Conservation (phyloP, 148 eudicot genomes). For the Amaranthus hypochondriacus region DNA sequence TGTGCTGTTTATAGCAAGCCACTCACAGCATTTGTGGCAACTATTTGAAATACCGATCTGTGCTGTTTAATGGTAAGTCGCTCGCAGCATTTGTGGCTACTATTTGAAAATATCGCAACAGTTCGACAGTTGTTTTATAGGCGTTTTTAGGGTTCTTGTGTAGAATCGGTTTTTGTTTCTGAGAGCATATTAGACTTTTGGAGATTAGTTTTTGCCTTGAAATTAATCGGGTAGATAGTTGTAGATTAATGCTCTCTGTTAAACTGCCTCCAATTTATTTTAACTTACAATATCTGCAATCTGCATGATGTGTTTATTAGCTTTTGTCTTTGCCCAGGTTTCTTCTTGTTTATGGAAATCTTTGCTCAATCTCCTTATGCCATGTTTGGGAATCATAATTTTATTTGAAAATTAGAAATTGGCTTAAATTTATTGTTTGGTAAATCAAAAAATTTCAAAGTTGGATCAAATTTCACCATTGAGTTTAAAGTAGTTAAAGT, state of each 20-base stretch:
- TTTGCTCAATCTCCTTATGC: no score
- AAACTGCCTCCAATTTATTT: constrained; percentile 18
- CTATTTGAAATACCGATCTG: constrained; percentile 5
- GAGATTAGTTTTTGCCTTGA: constrained; percentile 24
- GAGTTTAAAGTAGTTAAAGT: no score
- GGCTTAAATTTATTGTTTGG: no score
- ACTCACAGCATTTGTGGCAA: not conserved
- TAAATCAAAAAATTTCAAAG: no score
- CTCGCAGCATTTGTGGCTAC: constrained; percentile 6
- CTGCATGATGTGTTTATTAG: constrained; percentile 3
- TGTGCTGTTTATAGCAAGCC: constrained; percentile 5
- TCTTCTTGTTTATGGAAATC: not conserved
- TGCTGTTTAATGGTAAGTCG: not conserved
- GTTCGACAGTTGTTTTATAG: constrained; percentile 1
- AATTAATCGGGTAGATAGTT: constrained; percentile 15
- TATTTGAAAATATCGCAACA: not conserved
- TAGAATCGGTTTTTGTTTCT: constrained; percentile 18
- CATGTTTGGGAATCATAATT: no score
- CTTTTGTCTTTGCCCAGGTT: not conserved
- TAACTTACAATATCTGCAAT: constrained; percentile 5
- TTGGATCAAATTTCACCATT: no score
- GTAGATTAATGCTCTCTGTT: constrained; percentile 18
- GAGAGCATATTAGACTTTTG: constrained; percentile 7
- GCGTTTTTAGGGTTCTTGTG: constrained; percentile 3
- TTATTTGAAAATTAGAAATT: no score